Base-by-base conservation (phyloP, 805 yeast species). In the Jamesozyma jinghongensis region DNA sequence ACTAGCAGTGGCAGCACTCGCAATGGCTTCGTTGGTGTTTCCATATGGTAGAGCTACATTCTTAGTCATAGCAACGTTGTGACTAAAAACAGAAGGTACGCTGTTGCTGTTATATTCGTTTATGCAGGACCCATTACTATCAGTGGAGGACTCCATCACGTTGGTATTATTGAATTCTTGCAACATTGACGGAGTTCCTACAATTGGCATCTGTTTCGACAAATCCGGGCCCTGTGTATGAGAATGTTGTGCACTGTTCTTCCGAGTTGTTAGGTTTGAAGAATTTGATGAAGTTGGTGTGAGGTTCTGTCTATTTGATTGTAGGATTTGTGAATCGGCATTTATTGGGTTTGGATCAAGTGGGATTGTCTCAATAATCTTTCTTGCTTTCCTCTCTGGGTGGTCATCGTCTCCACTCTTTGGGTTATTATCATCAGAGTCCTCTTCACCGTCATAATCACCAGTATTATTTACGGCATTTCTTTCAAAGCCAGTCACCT, bases 341-440 rank as follows among this genome's bases (percentile, higher is more conserved):
- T 57, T 61, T 30, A 84, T 84, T 4, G 94, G 94, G 40, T 75
- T 80, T 0, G 94, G 94, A 57, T 84, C 94, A 47, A 84, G 63
- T 2, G 94, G 94, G 49, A 84, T 79, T 0, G 88, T 84, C 36
- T 77, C 71, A 35, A 84, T 84, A 46, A 84, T 80, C 54, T 73
- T 76, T 47, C 92, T 68, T 1, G 90, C 92, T 36, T 79, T 74
- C 19, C 75, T 71, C 53, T 80, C 90, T 1, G 85, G 84, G 54
- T 81, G 73, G 31, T 70, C 32, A 41, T 48, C 33, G 29, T 41
- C 42, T 68, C 64, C 11, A 5, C 19, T 26, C 13, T 30, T 43
- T 11, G 27, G 40, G n/a, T n/a, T 27, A 2, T 36, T 31, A 7
- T 28, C 38, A 4, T 52, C 56, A 3, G 57, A 67, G 3, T 61